A percentile compares a stretch with the other conserved stretches of the same genome.
phyloP scores from a whole-genome alignment of 2,329 filamentous ascomycete genomes.

The Apiospora aurea region DNA sequence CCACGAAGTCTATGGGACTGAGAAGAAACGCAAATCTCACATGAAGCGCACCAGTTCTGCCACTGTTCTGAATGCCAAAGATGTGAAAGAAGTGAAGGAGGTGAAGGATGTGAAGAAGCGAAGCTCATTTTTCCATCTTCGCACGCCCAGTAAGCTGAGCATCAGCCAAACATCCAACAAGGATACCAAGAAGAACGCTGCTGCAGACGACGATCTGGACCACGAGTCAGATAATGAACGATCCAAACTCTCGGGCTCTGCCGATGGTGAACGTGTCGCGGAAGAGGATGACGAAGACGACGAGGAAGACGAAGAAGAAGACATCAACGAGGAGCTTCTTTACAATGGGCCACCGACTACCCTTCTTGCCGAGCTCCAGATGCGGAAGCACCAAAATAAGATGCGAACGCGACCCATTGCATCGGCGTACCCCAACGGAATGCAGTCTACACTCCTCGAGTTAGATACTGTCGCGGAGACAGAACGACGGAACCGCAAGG shows the following conservation, averaged over 20 bases:
- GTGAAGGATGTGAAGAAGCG: constrained; percentile 49
- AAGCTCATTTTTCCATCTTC: constrained; percentile 57
- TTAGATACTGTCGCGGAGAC: constrained; percentile 90
- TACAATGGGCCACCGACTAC: constrained; percentile 84
- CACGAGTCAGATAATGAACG: constrained; percentile 38
- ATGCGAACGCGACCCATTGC: constrained; percentile 75
- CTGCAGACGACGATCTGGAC: constrained; percentile 21
- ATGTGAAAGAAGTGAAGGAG: background rate
- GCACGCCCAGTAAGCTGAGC: constrained; percentile 47
- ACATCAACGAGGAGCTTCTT: constrained; percentile 52
- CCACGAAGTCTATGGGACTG: constrained; percentile 73
- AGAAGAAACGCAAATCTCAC: constrained; percentile 58
- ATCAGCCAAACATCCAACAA: constrained; percentile 35
- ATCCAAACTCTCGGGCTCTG: constrained; percentile 34
- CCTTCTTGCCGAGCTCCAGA: constrained; percentile 87
- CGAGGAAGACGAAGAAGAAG: constrained; percentile 53
- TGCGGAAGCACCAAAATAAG: constrained; percentile 89
- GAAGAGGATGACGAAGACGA: constrained; percentile 38
- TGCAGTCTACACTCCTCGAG: constrained; percentile 89
- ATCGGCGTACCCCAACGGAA: constrained; percentile 72
- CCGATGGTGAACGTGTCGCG: constrained; percentile 40
- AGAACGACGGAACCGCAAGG: constrained; percentile 76
- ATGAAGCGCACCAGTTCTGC: constrained; percentile 37
- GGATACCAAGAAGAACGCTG: constrained; percentile 34
- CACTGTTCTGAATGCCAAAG: constrained; percentile 32